These are phyloP conservation scores for Apiospora saccharicola DNA, from an alignment of 2,329 filamentous ascomycete genomes.

Conservation along the genomic window DNA sequence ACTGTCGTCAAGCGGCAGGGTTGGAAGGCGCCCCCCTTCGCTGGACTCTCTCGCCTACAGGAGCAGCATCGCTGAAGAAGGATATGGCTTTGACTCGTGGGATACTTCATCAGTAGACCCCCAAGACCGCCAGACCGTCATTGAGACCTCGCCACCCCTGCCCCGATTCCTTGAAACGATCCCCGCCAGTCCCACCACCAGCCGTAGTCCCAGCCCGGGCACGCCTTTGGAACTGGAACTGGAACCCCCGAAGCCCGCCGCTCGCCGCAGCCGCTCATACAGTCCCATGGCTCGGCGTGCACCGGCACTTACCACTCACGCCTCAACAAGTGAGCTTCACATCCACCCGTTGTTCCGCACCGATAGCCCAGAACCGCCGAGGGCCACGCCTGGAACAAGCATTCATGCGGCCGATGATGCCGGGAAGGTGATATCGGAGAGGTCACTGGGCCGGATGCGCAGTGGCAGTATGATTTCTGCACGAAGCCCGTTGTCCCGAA, in stretches of 20 bases:
- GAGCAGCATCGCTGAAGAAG: conserved; percentile 55
- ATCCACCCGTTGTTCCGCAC: conserved; percentile 82
- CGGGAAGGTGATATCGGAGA: conserved; percentile 67
- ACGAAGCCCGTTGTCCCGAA: conserved; percentile 57
- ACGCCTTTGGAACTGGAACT: conserved; percentile 63
- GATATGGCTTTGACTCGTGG: conserved; percentile 73
- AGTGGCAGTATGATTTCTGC: conserved; percentile 61
- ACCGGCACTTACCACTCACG: conserved; percentile 45
- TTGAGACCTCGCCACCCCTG: conserved; percentile 56
- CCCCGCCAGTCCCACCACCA: conserved; percentile 69
- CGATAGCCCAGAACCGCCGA: conserved; percentile 71
- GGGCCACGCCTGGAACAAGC: conserved; percentile 72
- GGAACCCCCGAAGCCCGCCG: conserved; percentile 49
- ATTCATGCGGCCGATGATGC: conserved; percentile 75
- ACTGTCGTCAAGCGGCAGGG: conserved; percentile 51
- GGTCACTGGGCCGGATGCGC: conserved; percentile 60
- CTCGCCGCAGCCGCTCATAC: conserved; percentile 58
- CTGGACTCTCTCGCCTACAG: conserved; percentile 52
- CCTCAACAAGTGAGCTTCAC: conserved; percentile 64
- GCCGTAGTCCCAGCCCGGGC: conserved; percentile 70
- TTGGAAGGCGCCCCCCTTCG: conserved; percentile 53
- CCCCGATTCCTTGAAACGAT: conserved; percentile 73
- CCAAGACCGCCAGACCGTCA: conserved; percentile 64
- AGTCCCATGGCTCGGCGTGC: conserved; percentile 51
- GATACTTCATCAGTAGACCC: conserved; percentile 74